phyloP scores from a whole-genome alignment of 169 alveolate species.

The Plasmodium malariae region DNA sequence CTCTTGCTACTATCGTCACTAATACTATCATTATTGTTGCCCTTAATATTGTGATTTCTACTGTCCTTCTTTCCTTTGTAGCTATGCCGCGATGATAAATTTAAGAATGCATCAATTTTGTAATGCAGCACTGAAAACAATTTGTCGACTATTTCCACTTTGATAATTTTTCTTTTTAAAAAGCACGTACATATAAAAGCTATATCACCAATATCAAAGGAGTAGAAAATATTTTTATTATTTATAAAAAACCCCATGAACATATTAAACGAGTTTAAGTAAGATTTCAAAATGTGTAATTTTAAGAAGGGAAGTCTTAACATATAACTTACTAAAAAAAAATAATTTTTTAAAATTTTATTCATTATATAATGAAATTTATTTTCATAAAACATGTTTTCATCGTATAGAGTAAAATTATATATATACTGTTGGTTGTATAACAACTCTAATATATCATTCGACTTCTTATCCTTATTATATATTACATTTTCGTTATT shows the following conservation, averaged over 20 bases:
- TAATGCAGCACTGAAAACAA: slow-evolving; percentile 4
- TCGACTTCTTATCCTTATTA: neutral
- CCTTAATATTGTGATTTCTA: no score
- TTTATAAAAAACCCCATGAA: slow-evolving; percentile 19
- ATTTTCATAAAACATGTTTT: slow-evolving; percentile 21
- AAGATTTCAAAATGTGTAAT: slow-evolving; percentile 36
- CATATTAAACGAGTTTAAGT: slow-evolving; percentile 42
- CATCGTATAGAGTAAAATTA: slow-evolving; percentile 43
- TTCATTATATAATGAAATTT: slow-evolving; percentile 22
- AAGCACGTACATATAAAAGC: slow-evolving; percentile 57
- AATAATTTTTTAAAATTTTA: slow-evolving; percentile 42
- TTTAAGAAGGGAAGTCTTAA: slow-evolving; percentile 46
- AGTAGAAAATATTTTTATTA: slow-evolving; percentile 20
- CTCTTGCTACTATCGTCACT: no score
- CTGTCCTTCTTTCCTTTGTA: no score
- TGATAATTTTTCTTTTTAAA: slow-evolving; percentile 36
- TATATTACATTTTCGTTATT: no score
- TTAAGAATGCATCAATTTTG: neutral
- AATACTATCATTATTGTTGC: no score
- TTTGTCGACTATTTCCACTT: slow-evolving; percentile 6
- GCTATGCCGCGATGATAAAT: no score
- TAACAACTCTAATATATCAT: slow-evolving; percentile 15
- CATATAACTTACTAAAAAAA: slow-evolving; percentile 45
- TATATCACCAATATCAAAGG: slow-evolving; percentile 23
- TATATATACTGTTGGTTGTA: slow-evolving; percentile 55